phyloP scores from a whole-genome alignment of 345 rosid genomes.

The Citrus sinensis region DVS_A1.0 CM039164.1:1485501-1486000 shows the following conservation, averaged over 20 bases:
- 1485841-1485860: too few relatives aligned
- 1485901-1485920: too few relatives aligned
- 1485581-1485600: neutral
- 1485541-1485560: neutral
- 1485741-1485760: neutral
- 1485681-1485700: neutral
- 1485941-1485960: conserved; percentile 45
- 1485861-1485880: neutral
- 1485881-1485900: neutral
- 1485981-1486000: conserved; percentile 87
- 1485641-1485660: neutral
- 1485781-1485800: neutral
- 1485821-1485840: neutral
- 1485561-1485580: neutral
- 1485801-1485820: neutral
- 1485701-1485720: neutral
- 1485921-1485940: conserved; percentile 25
- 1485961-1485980: conserved; percentile 92
- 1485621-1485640: neutral
- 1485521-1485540: neutral
- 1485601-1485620: neutral
- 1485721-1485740: neutral
- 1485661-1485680: neutral
- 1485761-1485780: neutral
- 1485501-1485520: neutral